Percentiles rank a stretch among this genome's conserved stretches.
Conservation (phyloP, 2,329 filamentous ascomycete species). For the Cladosporium sp. region DNA sequence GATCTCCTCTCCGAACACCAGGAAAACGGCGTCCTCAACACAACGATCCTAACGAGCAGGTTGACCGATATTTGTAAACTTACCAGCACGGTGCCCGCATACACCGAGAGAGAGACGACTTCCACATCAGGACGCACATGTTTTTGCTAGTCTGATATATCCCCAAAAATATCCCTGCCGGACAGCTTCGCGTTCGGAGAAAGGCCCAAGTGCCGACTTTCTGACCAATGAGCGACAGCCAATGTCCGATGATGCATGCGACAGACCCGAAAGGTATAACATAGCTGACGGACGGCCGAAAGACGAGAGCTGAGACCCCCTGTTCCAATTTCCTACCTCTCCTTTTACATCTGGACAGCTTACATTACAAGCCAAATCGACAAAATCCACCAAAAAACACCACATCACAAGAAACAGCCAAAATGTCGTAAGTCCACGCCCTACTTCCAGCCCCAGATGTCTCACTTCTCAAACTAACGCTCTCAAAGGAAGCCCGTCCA, state of each 20-base stretch:
- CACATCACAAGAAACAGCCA: background rate
- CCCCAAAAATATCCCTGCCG: constrained; percentile 17
- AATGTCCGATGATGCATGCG: constrained; percentile 17
- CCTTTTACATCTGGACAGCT: background rate
- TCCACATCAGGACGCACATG: constrained; percentile 1
- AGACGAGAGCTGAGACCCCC: constrained; percentile 12
- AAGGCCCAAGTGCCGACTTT: constrained; percentile 11
- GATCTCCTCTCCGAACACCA: too few relatives aligned
- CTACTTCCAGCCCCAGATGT: background rate
- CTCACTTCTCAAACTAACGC: constrained; percentile 5
- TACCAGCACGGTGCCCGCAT: background rate
- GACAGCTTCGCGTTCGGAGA: constrained; percentile 11
- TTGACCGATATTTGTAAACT: background rate
- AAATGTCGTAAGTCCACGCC: constrained; percentile 13
- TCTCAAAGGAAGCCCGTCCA: constrained; percentile 42
- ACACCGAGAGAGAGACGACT: background rate
- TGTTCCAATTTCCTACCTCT: constrained; percentile 7
- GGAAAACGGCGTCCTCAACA: background rate
- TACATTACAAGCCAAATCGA: background rate
- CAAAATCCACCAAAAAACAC: background rate
- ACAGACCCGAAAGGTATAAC: constrained; percentile 12
- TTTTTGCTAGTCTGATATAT: background rate
- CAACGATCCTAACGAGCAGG: background rate
- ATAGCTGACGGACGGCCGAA: constrained; percentile 6
- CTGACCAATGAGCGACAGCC: constrained; percentile 5